Conservation (phyloP, 2,329 filamentous ascomycete genomes). For the Penicillium decumbens region DNA sequence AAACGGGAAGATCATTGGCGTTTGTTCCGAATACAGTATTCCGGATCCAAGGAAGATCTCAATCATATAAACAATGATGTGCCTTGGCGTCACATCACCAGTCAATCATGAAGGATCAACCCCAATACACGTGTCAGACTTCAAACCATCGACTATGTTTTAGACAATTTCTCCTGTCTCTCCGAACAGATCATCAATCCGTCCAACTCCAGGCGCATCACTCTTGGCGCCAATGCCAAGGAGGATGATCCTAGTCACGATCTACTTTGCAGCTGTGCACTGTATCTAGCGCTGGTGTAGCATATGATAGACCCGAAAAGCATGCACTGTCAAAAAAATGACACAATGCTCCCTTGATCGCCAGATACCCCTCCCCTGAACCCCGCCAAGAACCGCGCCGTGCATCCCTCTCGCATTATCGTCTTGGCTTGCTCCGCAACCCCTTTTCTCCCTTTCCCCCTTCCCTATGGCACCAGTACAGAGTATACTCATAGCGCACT, state of each 20-base stretch:
- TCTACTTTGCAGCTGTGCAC: conserved; percentile 9
- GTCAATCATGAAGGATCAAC: neutral
- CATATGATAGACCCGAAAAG: neutral
- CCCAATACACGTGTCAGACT: neutral
- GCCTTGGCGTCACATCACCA: neutral
- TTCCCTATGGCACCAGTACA: conserved; percentile 1
- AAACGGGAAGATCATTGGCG: neutral
- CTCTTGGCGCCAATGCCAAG: conserved; percentile 11
- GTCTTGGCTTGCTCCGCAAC: conserved; percentile 19
- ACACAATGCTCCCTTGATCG: conserved; percentile 12
- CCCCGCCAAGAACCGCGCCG: neutral
- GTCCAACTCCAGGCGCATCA: conserved; percentile 4
- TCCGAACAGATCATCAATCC: neutral
- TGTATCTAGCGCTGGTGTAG: neutral
- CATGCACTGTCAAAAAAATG: neutral
- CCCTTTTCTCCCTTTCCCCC: conserved; percentile 3
- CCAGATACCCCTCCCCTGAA: conserved; percentile 8
- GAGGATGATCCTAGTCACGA: conserved; percentile 8
- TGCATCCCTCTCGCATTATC: conserved; percentile 22
- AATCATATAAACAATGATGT: neutral
- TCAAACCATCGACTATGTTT: neutral
- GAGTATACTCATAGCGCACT: neutral
- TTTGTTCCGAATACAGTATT: neutral
- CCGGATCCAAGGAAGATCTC: neutral
- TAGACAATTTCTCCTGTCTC: neutral